Evolutionary conservation across 768 basidiomycete species (phyloP).

Genomic region (Tubosaeta sp.): DNA sequence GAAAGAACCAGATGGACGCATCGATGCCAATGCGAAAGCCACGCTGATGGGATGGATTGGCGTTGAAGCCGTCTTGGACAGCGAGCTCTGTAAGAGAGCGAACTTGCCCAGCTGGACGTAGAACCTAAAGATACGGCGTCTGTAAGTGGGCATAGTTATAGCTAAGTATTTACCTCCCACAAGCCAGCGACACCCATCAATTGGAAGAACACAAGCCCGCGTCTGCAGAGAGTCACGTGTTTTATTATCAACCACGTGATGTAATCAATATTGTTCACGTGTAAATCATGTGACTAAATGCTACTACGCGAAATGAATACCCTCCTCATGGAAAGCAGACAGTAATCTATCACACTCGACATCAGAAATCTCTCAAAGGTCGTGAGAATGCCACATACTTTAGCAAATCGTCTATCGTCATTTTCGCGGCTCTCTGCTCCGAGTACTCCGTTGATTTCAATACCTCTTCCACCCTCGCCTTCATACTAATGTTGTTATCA

Average conservation of each 20-base stretch:
- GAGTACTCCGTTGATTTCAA: slow-evolving; percentile 66
- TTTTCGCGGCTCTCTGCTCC: slow-evolving; percentile 84
- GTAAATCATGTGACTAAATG: slow-evolving; percentile 3
- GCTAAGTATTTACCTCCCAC: slow-evolving; percentile 40
- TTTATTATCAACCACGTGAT: neutral
- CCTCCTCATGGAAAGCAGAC: slow-evolving; percentile 69
- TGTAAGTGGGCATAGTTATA: slow-evolving; percentile 13
- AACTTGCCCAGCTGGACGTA: slow-evolving; percentile 64
- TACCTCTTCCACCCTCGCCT: slow-evolving; percentile 66
- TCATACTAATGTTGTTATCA: slow-evolving; percentile 67
- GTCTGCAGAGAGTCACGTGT: neutral
- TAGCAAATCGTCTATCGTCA: slow-evolving; percentile 88
- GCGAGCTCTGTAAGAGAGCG: slow-evolving; percentile 77
- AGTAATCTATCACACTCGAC: slow-evolving; percentile 44
- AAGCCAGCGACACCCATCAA: slow-evolving; percentile 47
- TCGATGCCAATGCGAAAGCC: slow-evolving; percentile 86
- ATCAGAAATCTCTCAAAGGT: slow-evolving; percentile 3
- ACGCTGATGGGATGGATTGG: slow-evolving; percentile 57
- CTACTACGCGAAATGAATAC: slow-evolving; percentile 63
- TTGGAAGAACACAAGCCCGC: neutral
- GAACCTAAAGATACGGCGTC: slow-evolving; percentile 37
- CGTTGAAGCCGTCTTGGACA: slow-evolving; percentile 68
- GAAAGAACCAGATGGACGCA: slow-evolving; percentile 79
- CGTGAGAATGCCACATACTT: slow-evolving; percentile 51
- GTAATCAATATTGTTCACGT: neutral